These are phyloP conservation scores for Inga leiocalycina DNA, from an alignment of 306 rosid genomes.

Conservation along the genomic window DNA sequence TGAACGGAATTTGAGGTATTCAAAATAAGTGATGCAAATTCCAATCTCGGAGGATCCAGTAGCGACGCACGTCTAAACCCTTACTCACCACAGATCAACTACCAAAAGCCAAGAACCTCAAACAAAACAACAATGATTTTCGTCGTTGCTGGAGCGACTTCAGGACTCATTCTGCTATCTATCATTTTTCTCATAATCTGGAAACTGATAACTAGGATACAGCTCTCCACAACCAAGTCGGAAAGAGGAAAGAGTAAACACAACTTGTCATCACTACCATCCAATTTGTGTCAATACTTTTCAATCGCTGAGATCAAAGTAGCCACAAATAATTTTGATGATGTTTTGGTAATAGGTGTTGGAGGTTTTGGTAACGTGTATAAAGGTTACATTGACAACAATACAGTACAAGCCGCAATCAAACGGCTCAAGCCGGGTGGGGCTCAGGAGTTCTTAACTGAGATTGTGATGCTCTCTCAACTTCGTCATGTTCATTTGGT, in stretches of 20 bases:
- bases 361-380: too few relatives aligned
- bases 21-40: background rate
- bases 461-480: too few relatives aligned
- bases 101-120: background rate
- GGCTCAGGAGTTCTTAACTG: too few relatives aligned
- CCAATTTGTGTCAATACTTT: background rate
- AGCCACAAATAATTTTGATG: too few relatives aligned
- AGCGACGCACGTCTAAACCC: background rate
- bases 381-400: too few relatives aligned
- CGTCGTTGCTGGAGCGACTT: background rate
- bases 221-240: background rate
- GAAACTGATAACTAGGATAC: background rate
- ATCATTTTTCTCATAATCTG: background rate
- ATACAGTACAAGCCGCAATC: too few relatives aligned
- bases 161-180: background rate
- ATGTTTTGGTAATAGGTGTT: too few relatives aligned
- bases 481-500: too few relatives aligned
- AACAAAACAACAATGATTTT: background rate
- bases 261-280: background rate
- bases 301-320: too few relatives aligned
- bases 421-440: too few relatives aligned
- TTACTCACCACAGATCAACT: background rate
- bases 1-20: background rate
- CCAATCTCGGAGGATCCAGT: background rate
- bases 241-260: background rate